Base-by-base conservation (phyloP, 148 eudicot species). In the Drosera capensis region DNA sequence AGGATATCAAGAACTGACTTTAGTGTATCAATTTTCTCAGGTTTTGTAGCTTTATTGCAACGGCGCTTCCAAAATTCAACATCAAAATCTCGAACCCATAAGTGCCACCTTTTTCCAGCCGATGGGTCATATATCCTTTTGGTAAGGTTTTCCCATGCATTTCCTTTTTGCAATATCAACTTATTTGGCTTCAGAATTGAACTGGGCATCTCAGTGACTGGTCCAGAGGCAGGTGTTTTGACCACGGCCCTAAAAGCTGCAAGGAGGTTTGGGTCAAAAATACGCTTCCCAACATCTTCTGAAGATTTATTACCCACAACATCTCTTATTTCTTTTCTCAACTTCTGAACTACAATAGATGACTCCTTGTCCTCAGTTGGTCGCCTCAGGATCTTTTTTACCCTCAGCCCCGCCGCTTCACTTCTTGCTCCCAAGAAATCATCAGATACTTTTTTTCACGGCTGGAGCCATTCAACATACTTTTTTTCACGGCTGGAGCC, bases 21-120 rank as follows among this genome's bases (percentile, higher is more conserved):
- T 57, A 88, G 52, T 23, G 95, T 75, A 45, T 76, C 87, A 66
- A 84, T 65, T 48, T 84, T 88, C 62, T 88, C 97, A 51, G 79
- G 72, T 49, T 70, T 80, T 15, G 75, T 40, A 46, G 68, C 52
- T 65, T 65, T 73, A 19, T 67, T 23, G 64, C 97, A 83, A 18
- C 97, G 83, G 56, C 80, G 83, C 54, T 78, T 88, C 97, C 97
- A 88, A 53, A 88, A 88, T 62, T 88, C 97, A 49, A 88, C 63
- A 68, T 84, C 82, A 65, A 86, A 84, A 52, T 88, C 97, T 34
- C 97, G 77, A 46, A 73, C 77, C 97, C 97, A 88, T 35, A 70
- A 77, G 24, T 76, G 68, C 66, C 52, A 64, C 24, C 95, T 67
- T 54, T 56, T 84, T 59, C 97, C 95, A 45, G 66, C 82, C 20